phyloP scores from a whole-genome alignment of 2,329 filamentous ascomycete species.

The Cordyceps fumosorosea region DNA sequence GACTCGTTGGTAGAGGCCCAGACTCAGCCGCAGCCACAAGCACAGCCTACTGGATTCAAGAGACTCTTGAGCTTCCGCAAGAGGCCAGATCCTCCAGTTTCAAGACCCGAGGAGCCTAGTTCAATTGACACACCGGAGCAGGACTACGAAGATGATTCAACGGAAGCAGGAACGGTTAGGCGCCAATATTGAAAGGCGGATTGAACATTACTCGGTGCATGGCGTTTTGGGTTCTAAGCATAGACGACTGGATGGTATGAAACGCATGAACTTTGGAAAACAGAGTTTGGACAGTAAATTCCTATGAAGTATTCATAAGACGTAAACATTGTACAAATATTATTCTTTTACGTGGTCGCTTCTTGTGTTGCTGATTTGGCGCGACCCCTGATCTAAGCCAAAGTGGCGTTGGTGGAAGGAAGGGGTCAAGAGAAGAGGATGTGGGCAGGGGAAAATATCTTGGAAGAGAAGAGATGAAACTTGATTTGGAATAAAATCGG shows the following conservation, averaged over 20 bases:
- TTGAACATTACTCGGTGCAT: neutral
- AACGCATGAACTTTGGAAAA: neutral
- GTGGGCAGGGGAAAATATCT: too few relatives aligned
- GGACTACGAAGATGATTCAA: constrained; percentile 18
- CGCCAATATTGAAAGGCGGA: constrained; percentile 1
- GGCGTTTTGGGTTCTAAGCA: constrained; percentile 5
- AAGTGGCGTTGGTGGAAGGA: neutral
- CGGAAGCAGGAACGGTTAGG: constrained; percentile 17
- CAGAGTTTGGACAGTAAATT: neutral
- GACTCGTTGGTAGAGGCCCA: constrained; percentile 22
- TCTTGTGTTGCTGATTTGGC: neutral
- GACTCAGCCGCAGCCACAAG: constrained; percentile 9
- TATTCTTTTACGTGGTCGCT: neutral
- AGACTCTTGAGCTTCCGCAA: constrained; percentile 39
- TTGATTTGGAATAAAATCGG: too few relatives aligned
- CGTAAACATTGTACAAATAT: neutral
- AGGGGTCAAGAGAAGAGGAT: neutral
- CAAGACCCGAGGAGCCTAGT: neutral
- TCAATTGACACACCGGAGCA: constrained; percentile 5
- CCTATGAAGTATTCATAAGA: neutral
- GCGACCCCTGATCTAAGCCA: constrained; percentile 1
- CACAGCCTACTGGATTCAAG: constrained; percentile 34
- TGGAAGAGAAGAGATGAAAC: too few relatives aligned
- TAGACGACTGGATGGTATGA: neutral
- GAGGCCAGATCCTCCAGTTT: constrained; percentile 20